Conservation (phyloP, 2,329 filamentous ascomycete genomes). For the Trichoderma hamatum region DNA sequence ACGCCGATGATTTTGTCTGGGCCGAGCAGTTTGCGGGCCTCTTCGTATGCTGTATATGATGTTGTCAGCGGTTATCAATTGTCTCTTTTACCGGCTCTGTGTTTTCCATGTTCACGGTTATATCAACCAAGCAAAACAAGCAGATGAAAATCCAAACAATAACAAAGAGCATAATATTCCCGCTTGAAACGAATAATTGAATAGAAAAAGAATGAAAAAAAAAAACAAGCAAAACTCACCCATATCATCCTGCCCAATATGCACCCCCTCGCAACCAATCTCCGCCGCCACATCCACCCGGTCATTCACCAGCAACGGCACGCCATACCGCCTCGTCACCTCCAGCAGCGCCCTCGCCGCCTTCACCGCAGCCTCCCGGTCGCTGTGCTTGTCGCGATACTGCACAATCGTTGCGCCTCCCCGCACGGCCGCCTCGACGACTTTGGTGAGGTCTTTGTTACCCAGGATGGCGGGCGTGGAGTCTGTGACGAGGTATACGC, state of each 20-base stretch:
- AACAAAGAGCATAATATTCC: background rate
- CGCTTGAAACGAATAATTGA: background rate
- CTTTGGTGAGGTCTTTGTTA: conserved; percentile 65
- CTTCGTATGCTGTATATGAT: conserved; percentile 22
- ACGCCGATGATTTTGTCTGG: conserved; percentile 82
- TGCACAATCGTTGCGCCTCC: conserved; percentile 88
- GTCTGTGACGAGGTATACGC: conserved; percentile 90
- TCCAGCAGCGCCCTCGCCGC: conserved; percentile 71
- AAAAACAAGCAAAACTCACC: conserved; percentile 51
- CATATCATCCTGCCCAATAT: conserved; percentile 94
- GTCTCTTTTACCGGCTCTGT: background rate
- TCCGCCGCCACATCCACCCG: conserved; percentile 86
- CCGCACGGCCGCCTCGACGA: conserved; percentile 74
- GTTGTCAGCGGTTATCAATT: background rate
- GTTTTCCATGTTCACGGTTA: background rate
- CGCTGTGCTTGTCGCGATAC: conserved; percentile 83
- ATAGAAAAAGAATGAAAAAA: background rate
- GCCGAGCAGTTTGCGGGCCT: conserved; percentile 73
- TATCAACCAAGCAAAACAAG: background rate
- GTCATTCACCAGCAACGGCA: conserved; percentile 92
- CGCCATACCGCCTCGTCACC: conserved; percentile 65
- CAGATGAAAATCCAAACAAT: background rate
- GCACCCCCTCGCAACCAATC: conserved; percentile 85
- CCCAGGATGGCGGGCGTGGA: conserved; percentile 85
- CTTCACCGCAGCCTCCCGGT: conserved; percentile 71